These are phyloP conservation scores for Dalechampia spathulata DNA, from an alignment of 441 rosid species.

Conservation along the genomic window DNA sequence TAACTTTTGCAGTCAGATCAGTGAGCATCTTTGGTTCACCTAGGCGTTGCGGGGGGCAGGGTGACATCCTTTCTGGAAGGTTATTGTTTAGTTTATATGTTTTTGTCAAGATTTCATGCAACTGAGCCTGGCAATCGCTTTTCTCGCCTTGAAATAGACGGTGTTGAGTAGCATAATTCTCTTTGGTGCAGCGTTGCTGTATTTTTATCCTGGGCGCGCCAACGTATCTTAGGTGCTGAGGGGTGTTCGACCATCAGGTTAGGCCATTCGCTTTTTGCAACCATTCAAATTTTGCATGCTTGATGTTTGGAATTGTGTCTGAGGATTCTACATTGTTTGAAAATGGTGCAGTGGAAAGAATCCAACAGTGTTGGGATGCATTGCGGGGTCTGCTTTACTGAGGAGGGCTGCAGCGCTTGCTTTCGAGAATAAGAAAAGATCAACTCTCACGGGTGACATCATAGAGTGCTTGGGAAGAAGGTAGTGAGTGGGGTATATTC, in stretches of 20 bases:
- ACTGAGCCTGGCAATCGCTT: not conserved
- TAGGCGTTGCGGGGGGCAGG: conserved; percentile 95
- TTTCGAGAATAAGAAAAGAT: conserved; percentile 52
- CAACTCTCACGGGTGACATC: conserved; percentile 82
- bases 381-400: conserved; percentile 71
- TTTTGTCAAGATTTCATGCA: not conserved
- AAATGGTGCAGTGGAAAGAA: conserved; percentile 28
- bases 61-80: conserved; percentile 97
- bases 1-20: conserved; percentile 54
- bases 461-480: conserved; percentile 70
- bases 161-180: conserved; percentile 1
- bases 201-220: conserved; percentile 78
- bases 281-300: not conserved
- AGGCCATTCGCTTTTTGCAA: not conserved
- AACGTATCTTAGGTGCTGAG: conserved; percentile 25
- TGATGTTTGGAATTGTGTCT: not conserved
- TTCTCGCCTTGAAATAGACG: not conserved
- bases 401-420: conserved; percentile 86
- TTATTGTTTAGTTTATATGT: conserved; percentile 16
- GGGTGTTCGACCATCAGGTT: conserved; percentile 37
- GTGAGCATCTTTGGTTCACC: conserved; percentile 77
- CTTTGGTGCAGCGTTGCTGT: conserved; percentile 61
- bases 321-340: conserved; percentile 1
- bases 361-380: conserved; percentile 73
- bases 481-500: conserved; percentile 25